Evolutionary conservation across 495 filamentous ascomycete genomes (phyloP), one percentile per base, ranked within the genome.

Genomic region (Neurospora africana): DNA sequence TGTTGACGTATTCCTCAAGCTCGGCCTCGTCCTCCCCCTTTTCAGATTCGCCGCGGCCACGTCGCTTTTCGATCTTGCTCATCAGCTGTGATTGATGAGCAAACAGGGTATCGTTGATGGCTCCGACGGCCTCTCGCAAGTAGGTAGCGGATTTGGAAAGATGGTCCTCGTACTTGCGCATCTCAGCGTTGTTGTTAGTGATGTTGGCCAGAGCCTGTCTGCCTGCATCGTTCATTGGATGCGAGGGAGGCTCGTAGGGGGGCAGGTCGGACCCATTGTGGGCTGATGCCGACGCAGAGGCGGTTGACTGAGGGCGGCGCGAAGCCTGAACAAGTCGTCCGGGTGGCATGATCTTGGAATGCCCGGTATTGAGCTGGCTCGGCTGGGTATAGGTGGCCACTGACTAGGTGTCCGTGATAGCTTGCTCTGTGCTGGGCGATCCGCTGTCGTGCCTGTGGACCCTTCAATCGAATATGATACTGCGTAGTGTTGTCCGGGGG

Each of bases 161-260:
- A 70, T 84, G 81, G 53, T 81, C 78, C 61, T 81, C 80, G 73
- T 81, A 82, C 72, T 74, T 78, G 70, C 79, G 72, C 61, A 76
- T 76, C 70, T 81, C 75, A 70, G 80, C 71, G 65, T 73, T 71
- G 61, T 73, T 71, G 10, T 70, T 71, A 37, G 75, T 71, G 11
- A 87, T 73, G 15, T 80, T 71, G 11, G 77, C 70, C 7, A 87
- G 75, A 0, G 73, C 74, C 21, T 75, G 75, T 70, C 77, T 81
- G 9, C 76, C 76, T 4, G 71, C 61, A 5, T 76, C 72, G 67
- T 78, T 79, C 69, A 87, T 86, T 13, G 89, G 84, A 39, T 81
- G 85, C 21, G 83, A 75, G 15, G 86, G 89, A 2, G 86, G 76
- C 74, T 92, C 83, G 78, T 93, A 92, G 9, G 82, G 76, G 4